Evolutionary conservation across 2,329 filamentous ascomycete species (phyloP).

Genomic region (Beauveria sp.): DNA sequence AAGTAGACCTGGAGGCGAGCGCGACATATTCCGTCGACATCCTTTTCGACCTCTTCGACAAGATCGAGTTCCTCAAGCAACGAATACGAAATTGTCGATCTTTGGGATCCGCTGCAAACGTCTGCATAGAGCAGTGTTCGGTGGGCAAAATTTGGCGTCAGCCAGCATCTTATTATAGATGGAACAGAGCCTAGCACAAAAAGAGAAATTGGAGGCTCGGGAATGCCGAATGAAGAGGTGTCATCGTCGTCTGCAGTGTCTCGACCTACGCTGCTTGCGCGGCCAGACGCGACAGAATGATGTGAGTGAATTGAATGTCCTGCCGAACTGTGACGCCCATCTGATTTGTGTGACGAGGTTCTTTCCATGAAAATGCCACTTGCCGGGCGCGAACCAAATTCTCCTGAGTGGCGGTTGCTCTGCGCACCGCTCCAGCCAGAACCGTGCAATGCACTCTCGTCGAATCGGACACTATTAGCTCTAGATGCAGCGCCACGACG

Average conservation of each 20-base stretch:
- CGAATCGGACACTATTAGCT: conserved; percentile 95
- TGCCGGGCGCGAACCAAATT: conserved; percentile 71
- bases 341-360: conserved; percentile 88
- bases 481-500: conserved; percentile 81
- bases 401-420: conserved; percentile 71
- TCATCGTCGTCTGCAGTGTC: conserved; percentile 62
- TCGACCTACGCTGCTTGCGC: conserved; percentile 81
- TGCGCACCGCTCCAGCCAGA: conserved; percentile 68
- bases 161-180: conserved; percentile 92
- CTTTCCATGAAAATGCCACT: conserved; percentile 88
- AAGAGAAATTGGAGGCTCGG: conserved; percentile 72
- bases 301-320: conserved; percentile 66
- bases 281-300: conserved; percentile 66
- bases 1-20: conserved; percentile 80
- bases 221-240: conserved; percentile 63
- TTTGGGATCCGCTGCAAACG: conserved; percentile 84
- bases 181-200: conserved; percentile 84
- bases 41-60: conserved; percentile 55
- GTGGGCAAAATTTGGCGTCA: conserved; percentile 84
- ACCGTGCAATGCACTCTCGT: conserved; percentile 87
- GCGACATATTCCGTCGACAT: conserved; percentile 56
- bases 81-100: conserved; percentile 70
- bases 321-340: conserved; percentile 90
- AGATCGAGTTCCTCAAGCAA: conserved; percentile 70
- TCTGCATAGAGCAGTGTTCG: conserved; percentile 84